A percentile compares a stretch with the other conserved stretches of the same genome.
These are phyloP conservation scores for Astrothelium subdiscretum DNA, from an alignment of 495 filamentous ascomycete genomes.

Conservation along the genomic window DNA sequence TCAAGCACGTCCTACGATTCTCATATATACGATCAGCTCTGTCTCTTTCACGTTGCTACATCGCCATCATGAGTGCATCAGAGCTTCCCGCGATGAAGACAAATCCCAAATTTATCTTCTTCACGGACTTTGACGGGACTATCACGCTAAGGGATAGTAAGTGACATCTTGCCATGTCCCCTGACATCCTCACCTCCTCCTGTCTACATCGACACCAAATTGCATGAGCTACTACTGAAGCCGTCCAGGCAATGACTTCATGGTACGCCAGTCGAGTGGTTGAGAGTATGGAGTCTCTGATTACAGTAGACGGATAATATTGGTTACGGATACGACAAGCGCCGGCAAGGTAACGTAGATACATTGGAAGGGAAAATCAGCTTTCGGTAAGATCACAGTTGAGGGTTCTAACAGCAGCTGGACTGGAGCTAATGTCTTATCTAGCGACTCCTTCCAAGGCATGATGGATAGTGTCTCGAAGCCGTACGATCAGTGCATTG, in stretches of 20 bases:
- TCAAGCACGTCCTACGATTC: too few species aligned
- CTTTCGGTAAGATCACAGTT: slow-evolving; percentile 48
- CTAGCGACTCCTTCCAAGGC: slow-evolving; percentile 64
- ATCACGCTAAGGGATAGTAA: slow-evolving; percentile 77
- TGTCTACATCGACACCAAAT: slow-evolving; percentile 13
- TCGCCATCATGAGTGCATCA: slow-evolving; percentile 4
- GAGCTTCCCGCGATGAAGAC: slow-evolving; percentile 19
- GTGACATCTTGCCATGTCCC: slow-evolving; percentile 16
- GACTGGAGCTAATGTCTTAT: neutral
- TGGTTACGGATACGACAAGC: slow-evolving; percentile 60
- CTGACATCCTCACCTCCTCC: neutral
- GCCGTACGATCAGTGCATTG: slow-evolving; percentile 70
- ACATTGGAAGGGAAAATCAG: slow-evolving; percentile 53
- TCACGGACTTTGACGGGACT: slow-evolving; percentile 95
- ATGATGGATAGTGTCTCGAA: slow-evolving; percentile 76
- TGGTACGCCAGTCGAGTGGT: slow-evolving; percentile 35
- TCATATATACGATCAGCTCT: too few species aligned
- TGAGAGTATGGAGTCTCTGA: slow-evolving; percentile 6
- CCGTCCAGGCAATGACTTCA: slow-evolving; percentile 67
- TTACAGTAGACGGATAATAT: slow-evolving; percentile 67
- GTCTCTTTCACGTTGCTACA: too few species aligned
- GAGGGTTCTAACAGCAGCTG: too few species aligned
- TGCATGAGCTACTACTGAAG: neutral
- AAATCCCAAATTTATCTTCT: slow-evolving; percentile 69
- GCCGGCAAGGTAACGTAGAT: slow-evolving; percentile 54